A percentile compares a stretch with the other conserved stretches of the same genome.
Conservation (phyloP, 140 eudicot species). For the Anethum foeniculum region DNA sequence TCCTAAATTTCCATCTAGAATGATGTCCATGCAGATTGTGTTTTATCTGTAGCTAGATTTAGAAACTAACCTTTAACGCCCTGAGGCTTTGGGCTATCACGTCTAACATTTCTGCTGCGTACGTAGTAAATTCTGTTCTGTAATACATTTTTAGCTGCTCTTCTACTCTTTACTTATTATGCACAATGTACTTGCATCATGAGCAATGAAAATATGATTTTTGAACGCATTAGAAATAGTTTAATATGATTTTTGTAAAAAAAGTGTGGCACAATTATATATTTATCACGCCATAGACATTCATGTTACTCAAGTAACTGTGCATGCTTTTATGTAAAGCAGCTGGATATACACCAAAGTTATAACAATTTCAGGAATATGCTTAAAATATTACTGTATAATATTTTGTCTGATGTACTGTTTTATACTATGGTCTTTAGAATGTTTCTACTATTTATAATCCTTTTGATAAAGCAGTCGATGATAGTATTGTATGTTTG, state of each 20-base stretch:
- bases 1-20: background rate
- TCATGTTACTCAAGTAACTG: background rate
- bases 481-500: background rate
- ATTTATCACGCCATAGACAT: background rate
- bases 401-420: background rate
- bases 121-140: background rate
- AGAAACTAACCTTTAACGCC: background rate
- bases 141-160: background rate
- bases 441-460: background rate
- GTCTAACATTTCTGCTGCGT: background rate
- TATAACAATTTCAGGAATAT: background rate
- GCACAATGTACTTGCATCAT: background rate
- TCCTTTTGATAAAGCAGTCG: background rate
- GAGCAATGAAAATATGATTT: background rate
- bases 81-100: background rate
- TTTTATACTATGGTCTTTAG: background rate
- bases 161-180: background rate
- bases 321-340: background rate
- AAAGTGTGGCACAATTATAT: background rate
- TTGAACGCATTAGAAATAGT: background rate
- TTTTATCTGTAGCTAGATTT: background rate
- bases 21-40: background rate
- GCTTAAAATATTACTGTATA: background rate
- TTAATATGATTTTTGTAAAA: background rate
- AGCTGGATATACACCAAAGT: background rate